Conservation (phyloP, 73 alveolate species). For the Stentor coeruleus region DNA sequence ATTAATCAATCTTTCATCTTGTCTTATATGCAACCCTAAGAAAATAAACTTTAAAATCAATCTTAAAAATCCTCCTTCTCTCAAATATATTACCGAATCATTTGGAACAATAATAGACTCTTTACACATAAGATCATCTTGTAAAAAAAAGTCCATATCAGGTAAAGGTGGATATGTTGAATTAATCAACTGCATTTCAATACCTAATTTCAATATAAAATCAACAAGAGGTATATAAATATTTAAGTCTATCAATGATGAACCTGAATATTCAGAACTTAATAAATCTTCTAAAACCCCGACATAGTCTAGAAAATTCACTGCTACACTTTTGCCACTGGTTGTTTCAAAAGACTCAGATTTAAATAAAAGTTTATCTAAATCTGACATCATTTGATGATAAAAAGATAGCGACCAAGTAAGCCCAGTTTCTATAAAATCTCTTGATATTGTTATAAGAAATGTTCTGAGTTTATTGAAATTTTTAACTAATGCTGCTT, state of each 20-base stretch:
- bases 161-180: neutral
- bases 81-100: neutral
- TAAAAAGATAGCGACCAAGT: neutral
- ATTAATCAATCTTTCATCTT: neutral
- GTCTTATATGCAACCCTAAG: neutral
- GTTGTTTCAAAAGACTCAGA: too few species aligned
- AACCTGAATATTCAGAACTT: neutral
- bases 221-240: neutral
- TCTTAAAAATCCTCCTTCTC: constrained; percentile 22
- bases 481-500: neutral
- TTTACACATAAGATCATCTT: neutral
- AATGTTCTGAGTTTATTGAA: constrained; percentile 12
- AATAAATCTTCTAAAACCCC: constrained; percentile 15
- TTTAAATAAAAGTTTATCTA: neutral
- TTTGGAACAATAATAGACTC: too few species aligned
- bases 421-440: neutral
- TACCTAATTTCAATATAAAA: neutral
- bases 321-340: neutral
- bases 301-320: neutral
- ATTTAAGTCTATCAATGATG: neutral
- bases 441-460: neutral
- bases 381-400: neutral
- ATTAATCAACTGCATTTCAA: neutral
- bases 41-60: constrained; percentile 6
- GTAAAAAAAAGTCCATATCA: neutral